phyloP scores from a whole-genome alignment of 306 rosid species.

The Castanea sativa region DNA sequence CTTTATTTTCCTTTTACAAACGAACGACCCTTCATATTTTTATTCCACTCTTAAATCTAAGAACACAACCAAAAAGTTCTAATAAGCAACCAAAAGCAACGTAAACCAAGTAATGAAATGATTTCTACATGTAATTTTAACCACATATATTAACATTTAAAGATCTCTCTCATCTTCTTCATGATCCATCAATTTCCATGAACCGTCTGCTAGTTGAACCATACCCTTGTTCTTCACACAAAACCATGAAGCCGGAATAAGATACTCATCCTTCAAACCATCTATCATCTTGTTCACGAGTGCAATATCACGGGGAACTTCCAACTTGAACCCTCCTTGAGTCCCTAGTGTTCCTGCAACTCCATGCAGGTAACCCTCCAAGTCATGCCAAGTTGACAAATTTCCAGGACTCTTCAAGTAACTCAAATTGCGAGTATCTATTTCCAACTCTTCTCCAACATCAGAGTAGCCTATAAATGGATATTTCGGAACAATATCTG shows the following conservation, averaged over 20 bases:
- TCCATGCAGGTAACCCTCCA: slow-evolving; percentile 83
- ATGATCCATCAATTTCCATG: slow-evolving; percentile 73
- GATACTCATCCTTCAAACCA: slow-evolving; percentile 57
- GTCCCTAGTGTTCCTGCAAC: slow-evolving; percentile 76
- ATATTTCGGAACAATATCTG: slow-evolving; percentile 76
- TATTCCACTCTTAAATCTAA: too few relatives aligned
- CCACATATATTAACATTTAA: neutral
- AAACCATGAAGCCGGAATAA: slow-evolving; percentile 68
- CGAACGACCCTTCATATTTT: too few relatives aligned
- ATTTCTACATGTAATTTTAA: neutral
- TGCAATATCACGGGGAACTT: slow-evolving; percentile 60
- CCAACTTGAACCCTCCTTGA: slow-evolving; percentile 55
- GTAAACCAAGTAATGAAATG: neutral
- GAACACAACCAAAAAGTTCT: too few relatives aligned
- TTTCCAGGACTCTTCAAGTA: slow-evolving; percentile 80
- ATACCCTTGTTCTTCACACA: slow-evolving; percentile 69
- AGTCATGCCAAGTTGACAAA: slow-evolving; percentile 58
- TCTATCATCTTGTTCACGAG: slow-evolving; percentile 57
- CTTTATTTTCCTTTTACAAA: too few relatives aligned
- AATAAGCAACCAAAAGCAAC: too few relatives aligned
- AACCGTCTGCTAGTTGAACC: slow-evolving; percentile 82
- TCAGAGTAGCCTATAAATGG: slow-evolving; percentile 62
- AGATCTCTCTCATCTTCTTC: slow-evolving; percentile 25
- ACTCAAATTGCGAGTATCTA: slow-evolving; percentile 55
- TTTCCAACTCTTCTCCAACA: slow-evolving; percentile 64